Base-by-base conservation (phyloP, 306 rosid genomes). In the Vigna hirtella region DNA sequence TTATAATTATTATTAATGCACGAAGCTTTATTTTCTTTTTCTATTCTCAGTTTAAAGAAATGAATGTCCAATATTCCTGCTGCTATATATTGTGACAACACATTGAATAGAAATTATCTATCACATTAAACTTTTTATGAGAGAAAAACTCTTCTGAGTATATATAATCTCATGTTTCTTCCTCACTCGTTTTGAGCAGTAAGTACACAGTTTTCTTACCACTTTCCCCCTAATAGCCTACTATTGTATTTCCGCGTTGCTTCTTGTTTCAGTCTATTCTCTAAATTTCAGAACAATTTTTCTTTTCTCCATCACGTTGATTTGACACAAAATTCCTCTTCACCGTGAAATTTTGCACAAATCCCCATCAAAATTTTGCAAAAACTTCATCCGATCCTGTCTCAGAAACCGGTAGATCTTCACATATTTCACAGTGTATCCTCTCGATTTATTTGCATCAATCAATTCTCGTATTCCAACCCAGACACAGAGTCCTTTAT, bases 271-370 rank as follows among this genome's bases (percentile, higher is more conserved):
- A 38, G 42, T 36, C 4, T 65, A 65, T 7, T 65, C 69, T 9
- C 36, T 36, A 8, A 32, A 64, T 64, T 65, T 36, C 17, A 38
- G 28, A 55, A 55, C 55, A 55, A 16, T 17, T 6, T 53, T 72
- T 36, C 77, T 53, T 72, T 55, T 38, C 18, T 34, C 63, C 17
- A 52, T 50, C 34, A 4, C 6, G 9, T 17, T 18, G 24, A 71
- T 51, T 47, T 71, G 18, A 52, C 34, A 71, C 50, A 72, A 72
- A 49, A 26, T 55, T 53, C 14, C 9, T 0, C 38, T 55, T 52
- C 12, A 55, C 24, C 77, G 2, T 72, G 28, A 40, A 53, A 51
- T 30, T 52, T 30, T 7, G 63, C 66, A 56, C 26, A 55, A 72
- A 72, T 20, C 14, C 56, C 64, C 68, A 2, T 1, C 8, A 32